A percentile compares a stretch with the other conserved stretches of the same genome.
Conservation (phyloP, 352 stramenopile species). For the Phytophthora chlamydospora region DNA sequence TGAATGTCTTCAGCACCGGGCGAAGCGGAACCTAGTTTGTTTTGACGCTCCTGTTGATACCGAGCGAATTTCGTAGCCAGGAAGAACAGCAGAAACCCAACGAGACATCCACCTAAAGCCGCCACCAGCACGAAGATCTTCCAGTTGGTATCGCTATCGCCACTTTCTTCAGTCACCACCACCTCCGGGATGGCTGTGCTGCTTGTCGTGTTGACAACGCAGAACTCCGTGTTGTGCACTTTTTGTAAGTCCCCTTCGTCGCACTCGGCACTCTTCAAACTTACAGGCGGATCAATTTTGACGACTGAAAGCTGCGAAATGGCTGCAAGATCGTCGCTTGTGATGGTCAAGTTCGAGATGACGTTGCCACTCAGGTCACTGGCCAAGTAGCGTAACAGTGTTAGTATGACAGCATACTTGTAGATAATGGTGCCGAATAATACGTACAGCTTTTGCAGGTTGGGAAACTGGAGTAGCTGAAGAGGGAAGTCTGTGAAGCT, state of each 20-base stretch:
- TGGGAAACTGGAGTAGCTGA: constrained; percentile 47
- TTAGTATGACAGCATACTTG: background rate
- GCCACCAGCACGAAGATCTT: constrained; percentile 39
- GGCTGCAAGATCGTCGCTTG: constrained; percentile 32
- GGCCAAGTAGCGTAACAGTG: background rate
- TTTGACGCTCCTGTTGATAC: constrained; percentile 15
- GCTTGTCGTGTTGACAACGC: constrained; percentile 40
- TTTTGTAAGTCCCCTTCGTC: constrained; percentile 33
- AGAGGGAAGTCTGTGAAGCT: constrained; percentile 44
- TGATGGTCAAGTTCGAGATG: constrained; percentile 52
- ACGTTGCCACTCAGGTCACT: constrained; percentile 53
- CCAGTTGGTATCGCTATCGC: constrained; percentile 32
- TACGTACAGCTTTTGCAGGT: constrained; percentile 54
- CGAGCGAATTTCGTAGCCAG: constrained; percentile 26
- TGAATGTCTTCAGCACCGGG: constrained; percentile 21
- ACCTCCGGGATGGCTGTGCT: constrained; percentile 24
- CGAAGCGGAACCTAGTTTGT: constrained; percentile 16
- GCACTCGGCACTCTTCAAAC: constrained; percentile 21
- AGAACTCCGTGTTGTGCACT: constrained; percentile 43
- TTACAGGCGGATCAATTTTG: constrained; percentile 21
- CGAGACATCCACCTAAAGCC: constrained; percentile 39
- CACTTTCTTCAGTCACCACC: constrained; percentile 9
- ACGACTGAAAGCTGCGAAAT: constrained; percentile 46
- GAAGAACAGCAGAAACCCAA: constrained; percentile 47
- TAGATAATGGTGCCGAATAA: background rate